These are phyloP conservation scores for Colletotrichum camelliae DNA, from an alignment of 2,329 filamentous ascomycete species.

Conservation along the genomic window DNA sequence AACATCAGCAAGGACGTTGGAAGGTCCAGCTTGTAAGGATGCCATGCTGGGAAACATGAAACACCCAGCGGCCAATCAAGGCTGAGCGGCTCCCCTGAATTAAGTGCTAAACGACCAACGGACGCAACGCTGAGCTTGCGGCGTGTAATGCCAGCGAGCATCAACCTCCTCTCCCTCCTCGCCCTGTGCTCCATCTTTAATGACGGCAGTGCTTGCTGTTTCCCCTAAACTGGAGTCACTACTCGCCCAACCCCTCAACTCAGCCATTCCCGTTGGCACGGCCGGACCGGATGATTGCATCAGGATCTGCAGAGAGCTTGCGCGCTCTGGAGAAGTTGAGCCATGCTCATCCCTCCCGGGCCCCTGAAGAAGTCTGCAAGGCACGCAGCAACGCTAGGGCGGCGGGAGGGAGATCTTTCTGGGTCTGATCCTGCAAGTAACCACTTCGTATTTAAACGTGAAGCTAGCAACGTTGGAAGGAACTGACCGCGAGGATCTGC, in stretches of 20 bases:
- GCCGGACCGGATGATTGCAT: slow-evolving; percentile 18
- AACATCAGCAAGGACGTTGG: background rate
- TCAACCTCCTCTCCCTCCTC: background rate
- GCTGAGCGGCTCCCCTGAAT: background rate
- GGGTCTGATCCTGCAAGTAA: background rate
- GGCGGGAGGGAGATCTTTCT: background rate
- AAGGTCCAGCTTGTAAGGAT: background rate
- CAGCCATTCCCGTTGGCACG: background rate
- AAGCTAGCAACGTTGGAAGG: background rate
- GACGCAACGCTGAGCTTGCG: background rate
- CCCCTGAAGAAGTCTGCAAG: background rate
- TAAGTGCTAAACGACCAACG: background rate
- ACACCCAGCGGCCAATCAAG: slow-evolving; percentile 17
- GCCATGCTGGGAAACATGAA: slow-evolving; percentile 20
- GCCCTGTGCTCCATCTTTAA: background rate
- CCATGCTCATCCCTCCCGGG: background rate
- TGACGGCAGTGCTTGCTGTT: background rate
- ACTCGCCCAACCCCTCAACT: background rate
- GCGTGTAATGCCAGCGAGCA: slow-evolving; percentile 5
- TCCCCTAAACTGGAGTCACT: background rate
- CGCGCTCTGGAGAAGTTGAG: background rate
- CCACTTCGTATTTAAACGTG: background rate
- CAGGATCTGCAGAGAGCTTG: slow-evolving; percentile 21
- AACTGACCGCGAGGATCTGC: background rate
- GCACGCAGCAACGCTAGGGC: slow-evolving; percentile 1